Conservation (phyloP, 2,329 filamentous ascomycete species). For the Curvularia eragrostidis region DNA sequence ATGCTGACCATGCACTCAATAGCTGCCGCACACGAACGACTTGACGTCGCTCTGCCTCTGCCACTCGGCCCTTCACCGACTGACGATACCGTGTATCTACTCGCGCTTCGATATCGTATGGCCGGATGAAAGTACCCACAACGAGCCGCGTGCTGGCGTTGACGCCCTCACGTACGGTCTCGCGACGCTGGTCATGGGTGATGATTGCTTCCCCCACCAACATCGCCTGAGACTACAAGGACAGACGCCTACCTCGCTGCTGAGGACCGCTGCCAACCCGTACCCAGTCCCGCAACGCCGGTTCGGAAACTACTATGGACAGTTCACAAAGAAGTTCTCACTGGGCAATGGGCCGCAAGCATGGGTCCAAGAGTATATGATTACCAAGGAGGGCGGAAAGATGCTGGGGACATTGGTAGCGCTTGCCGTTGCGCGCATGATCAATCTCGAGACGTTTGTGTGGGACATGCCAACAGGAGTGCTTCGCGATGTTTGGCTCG, state of each 20-base stretch:
- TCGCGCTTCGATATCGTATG: constrained; percentile 87
- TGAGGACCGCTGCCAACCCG: constrained; percentile 28
- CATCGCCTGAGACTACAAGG: constrained; percentile 38
- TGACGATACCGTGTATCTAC: constrained; percentile 81
- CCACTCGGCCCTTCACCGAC: constrained; percentile 76
- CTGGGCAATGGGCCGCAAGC: constrained; percentile 80
- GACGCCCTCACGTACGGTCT: constrained; percentile 84
- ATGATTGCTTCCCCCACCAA: constrained; percentile 65
- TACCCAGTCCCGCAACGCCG: constrained; percentile 54
- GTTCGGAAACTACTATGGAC: constrained; percentile 76
- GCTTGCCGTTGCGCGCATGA: constrained; percentile 79
- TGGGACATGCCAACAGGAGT: constrained; percentile 93
- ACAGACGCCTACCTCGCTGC: constrained; percentile 11
- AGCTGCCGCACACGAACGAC: constrained; percentile 84
- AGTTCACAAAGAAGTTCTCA: constrained; percentile 81
- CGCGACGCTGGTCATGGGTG: constrained; percentile 77
- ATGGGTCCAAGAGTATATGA: constrained; percentile 82
- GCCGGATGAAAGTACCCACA: constrained; percentile 72
- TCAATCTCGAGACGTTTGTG: constrained; percentile 79
- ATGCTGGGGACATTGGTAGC: constrained; percentile 87
- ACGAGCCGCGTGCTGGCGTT: constrained; percentile 73
- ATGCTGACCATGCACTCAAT: constrained; percentile 27
- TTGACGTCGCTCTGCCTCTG: constrained; percentile 78
- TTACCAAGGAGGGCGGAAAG: constrained; percentile 83
- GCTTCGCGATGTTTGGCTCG: constrained; percentile 79